phyloP scores from a whole-genome alignment of 1,139 yeast species.

The Protomyces lactucae-debilis region DNA sequence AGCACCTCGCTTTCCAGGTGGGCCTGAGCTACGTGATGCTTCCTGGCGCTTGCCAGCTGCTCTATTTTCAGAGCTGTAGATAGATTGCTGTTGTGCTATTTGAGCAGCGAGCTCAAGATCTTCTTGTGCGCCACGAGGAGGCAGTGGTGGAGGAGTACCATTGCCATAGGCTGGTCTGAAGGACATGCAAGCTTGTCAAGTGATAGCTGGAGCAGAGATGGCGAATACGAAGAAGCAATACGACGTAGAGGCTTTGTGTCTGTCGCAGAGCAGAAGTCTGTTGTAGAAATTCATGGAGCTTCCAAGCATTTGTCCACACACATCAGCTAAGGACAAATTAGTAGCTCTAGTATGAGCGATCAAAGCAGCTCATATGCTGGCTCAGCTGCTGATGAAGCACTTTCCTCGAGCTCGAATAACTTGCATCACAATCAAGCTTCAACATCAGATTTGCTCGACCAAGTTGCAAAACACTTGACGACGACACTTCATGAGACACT shows the following conservation, averaged over 20 bases:
- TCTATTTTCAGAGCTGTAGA: constrained; percentile 31
- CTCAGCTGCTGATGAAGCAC: neutral
- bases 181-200: neutral
- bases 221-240: too few relatives aligned
- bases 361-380: constrained; percentile 12
- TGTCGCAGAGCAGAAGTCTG: too few relatives aligned
- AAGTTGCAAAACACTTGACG: constrained; percentile 4
- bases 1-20: neutral
- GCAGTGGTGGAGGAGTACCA: neutral
- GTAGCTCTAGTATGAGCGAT: neutral
- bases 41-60: constrained; percentile 25
- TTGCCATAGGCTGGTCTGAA: neutral
- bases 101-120: constrained; percentile 32
- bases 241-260: too few relatives aligned
- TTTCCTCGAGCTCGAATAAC: neutral
- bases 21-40: neutral
- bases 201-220: neutral
- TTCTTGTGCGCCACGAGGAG: neutral
- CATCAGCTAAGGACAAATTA: too few relatives aligned
- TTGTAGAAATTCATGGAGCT: too few relatives aligned
- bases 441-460: neutral
- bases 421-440: neutral
- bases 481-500: constrained; percentile 11
- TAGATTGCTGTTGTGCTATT: constrained; percentile 37
- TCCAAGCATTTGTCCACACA: too few relatives aligned